Percentiles rank a stretch among this genome's conserved stretches.
Evolutionary conservation across 208 protist species (phyloP).

Genomic region (Strigomonas culicis): DNA sequence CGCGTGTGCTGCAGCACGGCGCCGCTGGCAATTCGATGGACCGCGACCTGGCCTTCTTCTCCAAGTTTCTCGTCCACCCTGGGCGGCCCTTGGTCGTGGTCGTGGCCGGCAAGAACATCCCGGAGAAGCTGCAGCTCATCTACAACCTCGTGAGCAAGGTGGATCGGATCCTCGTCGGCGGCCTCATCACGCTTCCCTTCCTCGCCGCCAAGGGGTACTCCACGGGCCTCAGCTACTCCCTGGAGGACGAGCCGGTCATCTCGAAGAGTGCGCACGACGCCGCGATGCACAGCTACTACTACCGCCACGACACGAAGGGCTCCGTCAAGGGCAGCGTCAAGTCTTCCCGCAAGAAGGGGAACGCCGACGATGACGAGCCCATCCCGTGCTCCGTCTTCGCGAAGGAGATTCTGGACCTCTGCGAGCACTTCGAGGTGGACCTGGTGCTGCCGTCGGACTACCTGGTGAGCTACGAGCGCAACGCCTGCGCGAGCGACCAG

Average conservation of each 20-base stretch:
- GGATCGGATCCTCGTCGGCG: constrained; percentile 67
- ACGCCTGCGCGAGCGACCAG: constrained; percentile 18
- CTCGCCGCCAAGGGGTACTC: constrained; percentile 49
- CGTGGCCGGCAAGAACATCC: constrained; percentile 49
- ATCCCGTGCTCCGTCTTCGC: constrained; percentile 63
- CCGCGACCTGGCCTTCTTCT: constrained; percentile 72
- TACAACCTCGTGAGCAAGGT: constrained; percentile 59
- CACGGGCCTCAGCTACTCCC: constrained; percentile 27
- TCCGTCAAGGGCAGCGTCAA: not conserved
- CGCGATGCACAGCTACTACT: constrained; percentile 7
- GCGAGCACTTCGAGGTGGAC: constrained; percentile 91
- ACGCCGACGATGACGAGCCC: constrained; percentile 5
- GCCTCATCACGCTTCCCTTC: constrained; percentile 62
- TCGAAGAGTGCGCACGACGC: not conserved
- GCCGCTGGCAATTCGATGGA: constrained; percentile 73
- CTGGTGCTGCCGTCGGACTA: constrained; percentile 97
- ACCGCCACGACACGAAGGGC: not conserved
- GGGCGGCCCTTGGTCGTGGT: constrained; percentile 53
- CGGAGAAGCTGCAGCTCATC: constrained; percentile 57
- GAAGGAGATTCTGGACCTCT: constrained; percentile 87
- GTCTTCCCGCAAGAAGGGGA: not conserved
- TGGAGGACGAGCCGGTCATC: constrained; percentile 23
- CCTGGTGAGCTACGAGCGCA: constrained; percentile 71
- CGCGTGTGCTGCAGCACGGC: constrained; percentile 61
- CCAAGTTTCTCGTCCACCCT: constrained; percentile 63